Evolutionary conservation across 75 land plant species (phyloP).

Genomic region (Cupressus sempervirens): DNA sequence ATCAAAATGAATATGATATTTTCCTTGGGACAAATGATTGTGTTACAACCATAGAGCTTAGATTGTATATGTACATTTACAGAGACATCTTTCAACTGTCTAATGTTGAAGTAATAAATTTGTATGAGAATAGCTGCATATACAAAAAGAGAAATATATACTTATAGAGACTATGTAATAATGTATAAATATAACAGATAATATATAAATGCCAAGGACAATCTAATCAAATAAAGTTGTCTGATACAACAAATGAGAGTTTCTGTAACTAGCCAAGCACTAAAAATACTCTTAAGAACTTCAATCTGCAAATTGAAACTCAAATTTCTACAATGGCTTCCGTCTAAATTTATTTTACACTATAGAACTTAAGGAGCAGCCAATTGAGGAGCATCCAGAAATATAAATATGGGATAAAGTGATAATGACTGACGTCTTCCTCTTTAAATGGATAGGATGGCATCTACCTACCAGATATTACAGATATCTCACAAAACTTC

Average conservation of each 20-base stretch:
- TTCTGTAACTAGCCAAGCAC: neutral
- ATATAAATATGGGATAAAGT: neutral
- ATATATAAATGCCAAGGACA: neutral
- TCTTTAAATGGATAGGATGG: neutral
- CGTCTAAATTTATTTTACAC: neutral
- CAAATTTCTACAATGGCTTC: neutral
- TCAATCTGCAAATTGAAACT: neutral
- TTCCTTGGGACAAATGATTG: neutral
- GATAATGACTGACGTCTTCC: neutral
- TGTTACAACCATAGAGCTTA: neutral
- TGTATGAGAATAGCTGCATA: neutral
- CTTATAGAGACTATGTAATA: neutral
- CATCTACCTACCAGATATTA: neutral
- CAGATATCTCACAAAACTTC: neutral
- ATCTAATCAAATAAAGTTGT: neutral
- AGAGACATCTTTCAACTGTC: neutral
- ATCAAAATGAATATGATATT: neutral
- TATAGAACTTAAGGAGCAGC: neutral
- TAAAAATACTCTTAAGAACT: neutral
- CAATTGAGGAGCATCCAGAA: neutral
- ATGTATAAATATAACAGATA: neutral
- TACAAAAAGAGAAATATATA: neutral
- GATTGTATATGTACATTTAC: neutral
- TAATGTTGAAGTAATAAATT: neutral
- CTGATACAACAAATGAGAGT: neutral